These are phyloP conservation scores for Haplosporangium sp. DNA, from an alignment of 371 early-diverging fungal species.

Conservation along the genomic window DNA sequence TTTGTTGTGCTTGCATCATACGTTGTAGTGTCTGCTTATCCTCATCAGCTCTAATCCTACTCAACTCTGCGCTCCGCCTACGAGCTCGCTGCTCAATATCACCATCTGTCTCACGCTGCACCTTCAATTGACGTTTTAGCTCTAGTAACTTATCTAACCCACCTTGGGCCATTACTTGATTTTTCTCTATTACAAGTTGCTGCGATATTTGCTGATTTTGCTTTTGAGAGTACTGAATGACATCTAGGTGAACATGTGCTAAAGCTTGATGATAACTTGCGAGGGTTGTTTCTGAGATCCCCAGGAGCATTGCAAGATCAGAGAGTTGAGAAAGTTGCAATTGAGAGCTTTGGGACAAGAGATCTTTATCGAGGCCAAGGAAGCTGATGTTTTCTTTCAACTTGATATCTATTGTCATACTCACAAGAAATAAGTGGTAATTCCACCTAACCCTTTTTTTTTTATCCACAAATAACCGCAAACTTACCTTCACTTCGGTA, in stretches of 20 bases:
- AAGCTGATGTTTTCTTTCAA: constrained; percentile 27
- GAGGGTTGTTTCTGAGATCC: constrained; percentile 17
- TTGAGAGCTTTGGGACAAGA: constrained; percentile 7
- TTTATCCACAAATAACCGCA: neutral
- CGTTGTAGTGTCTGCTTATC: constrained; percentile 12
- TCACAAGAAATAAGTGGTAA: neutral
- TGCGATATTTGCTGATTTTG: neutral
- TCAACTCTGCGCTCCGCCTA: constrained; percentile 37
- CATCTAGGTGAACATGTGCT: constrained; percentile 24
- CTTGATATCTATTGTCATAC: constrained; percentile 7
- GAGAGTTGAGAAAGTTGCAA: constrained; percentile 18
- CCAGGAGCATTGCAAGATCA: constrained; percentile 39
- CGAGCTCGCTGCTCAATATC: constrained; percentile 34
- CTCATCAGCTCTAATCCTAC: constrained; percentile 15
- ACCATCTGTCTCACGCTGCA: constrained; percentile 11
- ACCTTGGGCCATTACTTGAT: neutral
- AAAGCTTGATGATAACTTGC: constrained; percentile 22
- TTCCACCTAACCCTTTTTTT: neutral
- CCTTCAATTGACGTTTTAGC: constrained; percentile 10
- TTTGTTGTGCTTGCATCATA: constrained; percentile 7
- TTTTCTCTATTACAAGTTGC: neutral
- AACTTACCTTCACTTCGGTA: constrained; percentile 35
- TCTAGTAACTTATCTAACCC: constrained; percentile 13
- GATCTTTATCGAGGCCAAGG: constrained; percentile 21
- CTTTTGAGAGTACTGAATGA: neutral